Base-by-base conservation (phyloP, 441 rosid species). In the Croton setiger region DNA sequence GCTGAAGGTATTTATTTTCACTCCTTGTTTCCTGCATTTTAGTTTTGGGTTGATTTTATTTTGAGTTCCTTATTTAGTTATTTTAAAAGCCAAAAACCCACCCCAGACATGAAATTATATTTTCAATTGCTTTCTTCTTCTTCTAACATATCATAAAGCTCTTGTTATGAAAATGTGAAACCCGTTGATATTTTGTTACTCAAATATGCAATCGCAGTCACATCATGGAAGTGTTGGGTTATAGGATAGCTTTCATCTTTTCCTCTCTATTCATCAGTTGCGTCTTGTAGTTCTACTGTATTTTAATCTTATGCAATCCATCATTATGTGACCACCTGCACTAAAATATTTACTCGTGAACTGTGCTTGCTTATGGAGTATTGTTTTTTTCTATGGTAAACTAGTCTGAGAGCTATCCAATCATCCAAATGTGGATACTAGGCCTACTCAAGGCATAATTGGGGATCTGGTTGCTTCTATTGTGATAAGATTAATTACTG, bases 1-100 rank as follows among this genome's bases (percentile, higher is more conserved):
- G 78, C 73, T 94, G 61, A 88, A 82, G 98, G 99, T 90, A 78
- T 66, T 70, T 52, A 41, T 55, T 59, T 15, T 44, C 17, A 51
- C 64, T 58, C 64, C 23, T 66, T 71, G 18, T 63, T 55, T 37
- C 65, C 54, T 15, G 33, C 37, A 55, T 55, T 8, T 17, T 63
- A 18, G 21, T 74, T 39, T 51, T 69, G 62, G 37, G 27, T 4
- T 47, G 68, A 31, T 57, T 72, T 53, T 63, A 67, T 60, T 64
- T 51, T 68, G 55, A 49, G 58, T 51, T 39, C 49, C 53, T 37
- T 17, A 20, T 60, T 33, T 7, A 27, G 31, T 27, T 27, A 27
- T 27, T 27, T 27, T 1, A 27, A 27, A 27, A 27, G 31, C 31
- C 10, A 39, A 39, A 18, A 60, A 14, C 54, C 41, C n/a, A n/a